phyloP scores from a whole-genome alignment of 31 red algal genomes.

The Asparagopsis taxiformis region DNA sequence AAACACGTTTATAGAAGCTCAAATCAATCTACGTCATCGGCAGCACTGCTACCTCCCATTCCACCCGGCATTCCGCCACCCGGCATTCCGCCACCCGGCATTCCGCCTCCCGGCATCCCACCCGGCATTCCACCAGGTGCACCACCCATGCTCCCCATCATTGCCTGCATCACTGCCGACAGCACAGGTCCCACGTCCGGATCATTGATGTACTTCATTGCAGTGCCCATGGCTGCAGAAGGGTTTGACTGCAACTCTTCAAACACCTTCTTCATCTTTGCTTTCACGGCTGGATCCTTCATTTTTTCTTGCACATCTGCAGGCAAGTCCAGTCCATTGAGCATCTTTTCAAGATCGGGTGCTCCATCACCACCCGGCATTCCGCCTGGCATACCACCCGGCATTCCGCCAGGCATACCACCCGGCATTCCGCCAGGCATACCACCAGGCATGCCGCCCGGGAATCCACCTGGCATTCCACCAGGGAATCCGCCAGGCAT shows the following conservation, averaged over 20 bases:
- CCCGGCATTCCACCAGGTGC: background rate
- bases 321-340: conserved; percentile 30
- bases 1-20: too few species aligned
- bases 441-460: conserved; percentile 19
- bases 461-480: conserved; percentile 27
- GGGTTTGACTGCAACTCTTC: conserved; percentile 41
- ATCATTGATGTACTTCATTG: conserved; percentile 57
- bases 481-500: conserved; percentile 12
- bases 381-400: conserved; percentile 3
- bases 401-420: conserved; percentile 34
- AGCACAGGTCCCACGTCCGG: conserved; percentile 71
- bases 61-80: conserved; percentile 18
- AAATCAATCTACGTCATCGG: conserved; percentile 28
- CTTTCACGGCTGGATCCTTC: conserved; percentile 43
- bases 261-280: conserved; percentile 38
- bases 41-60: conserved; percentile 12
- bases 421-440: conserved; percentile 31
- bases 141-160: conserved; percentile 55
- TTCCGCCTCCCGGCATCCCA: background rate
- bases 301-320: conserved; percentile 41
- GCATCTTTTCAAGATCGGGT: conserved; percentile 31
- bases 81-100: conserved; percentile 6
- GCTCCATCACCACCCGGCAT: background rate
- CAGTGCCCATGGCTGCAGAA: conserved; percentile 32
- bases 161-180: conserved; percentile 25